Evolutionary conservation across 2,329 filamentous ascomycete genomes (phyloP).

Genomic region (Arthrobotrys megalospora): DNA sequence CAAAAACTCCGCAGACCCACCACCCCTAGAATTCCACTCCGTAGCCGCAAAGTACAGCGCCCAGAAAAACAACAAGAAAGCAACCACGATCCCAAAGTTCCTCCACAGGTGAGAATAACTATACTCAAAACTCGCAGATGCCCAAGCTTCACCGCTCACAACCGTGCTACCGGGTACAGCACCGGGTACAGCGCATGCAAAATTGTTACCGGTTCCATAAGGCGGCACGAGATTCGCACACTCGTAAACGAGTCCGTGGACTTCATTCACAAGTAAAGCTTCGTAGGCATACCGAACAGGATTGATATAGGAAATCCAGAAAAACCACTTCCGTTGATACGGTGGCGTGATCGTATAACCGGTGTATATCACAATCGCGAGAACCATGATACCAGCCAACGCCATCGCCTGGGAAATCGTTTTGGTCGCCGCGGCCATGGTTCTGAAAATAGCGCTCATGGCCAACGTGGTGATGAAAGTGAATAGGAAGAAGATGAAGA

Average conservation of each 20-base stretch:
- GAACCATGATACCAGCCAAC: constrained; percentile 74
- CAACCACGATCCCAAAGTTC: constrained; percentile 72
- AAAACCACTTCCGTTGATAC: constrained; percentile 43
- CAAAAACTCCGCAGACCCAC: constrained; percentile 78
- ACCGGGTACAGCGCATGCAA: constrained; percentile 73
- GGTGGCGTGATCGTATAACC: constrained; percentile 68
- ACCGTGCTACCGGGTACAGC: constrained; percentile 71
- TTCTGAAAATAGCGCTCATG: constrained; percentile 76
- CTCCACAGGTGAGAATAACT: constrained; percentile 75
- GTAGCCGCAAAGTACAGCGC: constrained; percentile 66
- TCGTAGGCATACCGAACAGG: constrained; percentile 78
- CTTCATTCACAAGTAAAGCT: constrained; percentile 75
- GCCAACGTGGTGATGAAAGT: constrained; percentile 75
- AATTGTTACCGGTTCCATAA: constrained; percentile 63
- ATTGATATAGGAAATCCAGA: constrained; percentile 70
- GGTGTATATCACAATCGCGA: constrained; percentile 75
- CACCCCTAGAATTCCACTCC: constrained; percentile 76
- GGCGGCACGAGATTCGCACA: constrained; percentile 75
- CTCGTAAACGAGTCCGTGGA: constrained; percentile 72
- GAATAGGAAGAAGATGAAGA: constrained; percentile 78
- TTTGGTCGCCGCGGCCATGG: constrained; percentile 79
- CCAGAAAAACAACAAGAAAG: constrained; percentile 71
- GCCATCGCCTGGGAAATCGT: constrained; percentile 76
- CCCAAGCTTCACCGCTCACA: constrained; percentile 74
- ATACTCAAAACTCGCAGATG: constrained; percentile 73